Conservation (phyloP, 306 rosid genomes). For the Acmispon strigosus region DNA sequence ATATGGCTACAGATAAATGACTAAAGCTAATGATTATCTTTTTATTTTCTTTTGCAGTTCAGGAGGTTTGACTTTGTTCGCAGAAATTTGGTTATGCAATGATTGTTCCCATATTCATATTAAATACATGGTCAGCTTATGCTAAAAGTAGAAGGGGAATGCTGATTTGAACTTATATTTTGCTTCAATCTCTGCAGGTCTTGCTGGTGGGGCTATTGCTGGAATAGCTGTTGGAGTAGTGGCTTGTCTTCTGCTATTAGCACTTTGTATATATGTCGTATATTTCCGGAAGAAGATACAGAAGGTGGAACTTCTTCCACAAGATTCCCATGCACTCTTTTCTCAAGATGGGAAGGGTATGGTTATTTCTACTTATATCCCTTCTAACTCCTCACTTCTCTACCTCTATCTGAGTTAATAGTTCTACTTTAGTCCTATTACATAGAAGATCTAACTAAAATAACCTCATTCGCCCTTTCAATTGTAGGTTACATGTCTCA, state of each 20-base stretch:
- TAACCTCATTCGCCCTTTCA: background rate
- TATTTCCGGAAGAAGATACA: conserved; percentile 45
- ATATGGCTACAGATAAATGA: background rate
- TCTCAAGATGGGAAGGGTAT: conserved; percentile 45
- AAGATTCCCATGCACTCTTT: conserved; percentile 35
- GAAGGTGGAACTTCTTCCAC: conserved; percentile 16
- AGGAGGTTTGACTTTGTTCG: conserved; percentile 51
- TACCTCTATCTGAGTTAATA: background rate
- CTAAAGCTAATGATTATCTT: background rate
- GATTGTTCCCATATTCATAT: conserved; percentile 21
- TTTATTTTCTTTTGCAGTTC: conserved; percentile 58
- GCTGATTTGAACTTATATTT: conserved; percentile 30
- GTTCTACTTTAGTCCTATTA: background rate
- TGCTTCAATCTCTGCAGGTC: conserved; percentile 52
- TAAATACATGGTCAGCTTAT: conserved; percentile 5
- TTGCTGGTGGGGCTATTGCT: conserved; percentile 60
- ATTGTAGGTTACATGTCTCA: conserved; percentile 2
- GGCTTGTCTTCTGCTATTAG: conserved; percentile 55
- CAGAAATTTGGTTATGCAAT: conserved; percentile 21
- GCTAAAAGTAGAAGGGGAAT: conserved; percentile 3
- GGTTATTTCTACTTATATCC: conserved; percentile 1
- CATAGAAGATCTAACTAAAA: background rate
- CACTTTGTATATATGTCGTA: conserved; percentile 35
- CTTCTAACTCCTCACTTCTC: background rate
- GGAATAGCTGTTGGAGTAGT: conserved; percentile 56